Evolutionary conservation across 2,329 filamentous ascomycete genomes (phyloP), one percentile per base, ranked within the genome.

Genomic region (Exserohilum rostratum): DNA sequence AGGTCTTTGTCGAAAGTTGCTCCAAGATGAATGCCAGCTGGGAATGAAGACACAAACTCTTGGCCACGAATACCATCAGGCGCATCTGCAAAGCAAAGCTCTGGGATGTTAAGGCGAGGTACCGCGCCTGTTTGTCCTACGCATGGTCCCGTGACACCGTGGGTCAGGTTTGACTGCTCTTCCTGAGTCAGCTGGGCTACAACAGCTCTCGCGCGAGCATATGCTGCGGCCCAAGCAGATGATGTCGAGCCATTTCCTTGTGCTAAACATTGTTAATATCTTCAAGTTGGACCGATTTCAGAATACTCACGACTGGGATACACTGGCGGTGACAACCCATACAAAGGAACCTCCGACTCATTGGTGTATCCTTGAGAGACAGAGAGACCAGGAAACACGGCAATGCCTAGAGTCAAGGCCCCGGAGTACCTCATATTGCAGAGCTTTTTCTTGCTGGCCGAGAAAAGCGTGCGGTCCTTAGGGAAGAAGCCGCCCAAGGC

Each of bases 1-100:
- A 91, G 77, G 11, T 82, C 76, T 73, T 89, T 90, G 72, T 89
- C 87, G 64, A 86, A 91, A 0, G 89, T 91, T 2, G 88, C 87
- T 25, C 87, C 89, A 1, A 84, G 60, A 45, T 69, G 65, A 25
- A 69, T 64, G 1, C 68, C 67, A 25, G 70, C 67, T 6, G 69
- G 69, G 42, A 73, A 70, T 3, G 70, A 58, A 1, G 69, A 71
- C 2, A 71, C 67, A 30, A 70, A 71, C 17, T 70, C 68, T n/a
- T 66, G 63, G 0, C 68, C 67, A 18, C 58, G 68, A 18, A 73
- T 62, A 43, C 76, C 69, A 40, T 71, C 70, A 29, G 72, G 68
- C 42, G 68, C 74, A 55, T 78, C 76, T 12, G 73, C 69, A 17
- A 78, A 70, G 47, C 76, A 78, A 12, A 78, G 46, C 17, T 71